Evolutionary conservation across 768 basidiomycete species (phyloP).

Genomic region (Leccinum arenicola): DNA sequence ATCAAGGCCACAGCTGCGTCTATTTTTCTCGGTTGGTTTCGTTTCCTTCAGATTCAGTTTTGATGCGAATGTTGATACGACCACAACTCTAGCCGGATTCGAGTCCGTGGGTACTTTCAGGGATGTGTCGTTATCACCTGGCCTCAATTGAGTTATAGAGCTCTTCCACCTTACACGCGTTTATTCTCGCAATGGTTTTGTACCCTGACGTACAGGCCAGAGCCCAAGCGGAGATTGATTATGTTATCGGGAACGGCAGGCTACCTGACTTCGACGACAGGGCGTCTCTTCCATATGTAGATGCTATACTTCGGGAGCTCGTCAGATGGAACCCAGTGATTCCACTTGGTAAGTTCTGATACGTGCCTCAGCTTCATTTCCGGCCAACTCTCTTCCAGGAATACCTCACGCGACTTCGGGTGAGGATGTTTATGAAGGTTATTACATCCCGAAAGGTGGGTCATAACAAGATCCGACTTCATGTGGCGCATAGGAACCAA

Average conservation of each 20-base stretch:
- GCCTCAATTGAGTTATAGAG: slow-evolving; percentile 14
- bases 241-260: slow-evolving; percentile 18
- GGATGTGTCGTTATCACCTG: background rate
- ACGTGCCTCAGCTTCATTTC: background rate
- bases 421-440: slow-evolving; percentile 30
- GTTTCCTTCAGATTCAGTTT: background rate
- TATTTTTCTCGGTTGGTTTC: slow-evolving; percentile 19
- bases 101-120: slow-evolving; percentile 20
- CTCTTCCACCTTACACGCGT: slow-evolving; percentile 22
- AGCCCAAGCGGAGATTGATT: slow-evolving; percentile 29
- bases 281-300: slow-evolving; percentile 37
- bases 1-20: slow-evolving; percentile 29
- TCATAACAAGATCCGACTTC: background rate
- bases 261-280: slow-evolving; percentile 29
- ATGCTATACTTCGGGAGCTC: slow-evolving; percentile 39
- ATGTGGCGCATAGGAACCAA: background rate
- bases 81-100: slow-evolving; percentile 18
- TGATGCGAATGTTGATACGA: background rate
- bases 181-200: slow-evolving; percentile 29
- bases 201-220: slow-evolving; percentile 25
- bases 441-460: slow-evolving; percentile 42
- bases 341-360: slow-evolving; percentile 19
- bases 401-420: slow-evolving; percentile 24
- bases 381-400: slow-evolving; percentile 3
- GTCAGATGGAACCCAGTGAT: slow-evolving; percentile 26